A percentile compares a stretch with the other conserved stretches of the same genome.
phyloP scores from a whole-genome alignment of 1,284 basidiomycete genomes.

The Wallemia mellicola region DNA sequence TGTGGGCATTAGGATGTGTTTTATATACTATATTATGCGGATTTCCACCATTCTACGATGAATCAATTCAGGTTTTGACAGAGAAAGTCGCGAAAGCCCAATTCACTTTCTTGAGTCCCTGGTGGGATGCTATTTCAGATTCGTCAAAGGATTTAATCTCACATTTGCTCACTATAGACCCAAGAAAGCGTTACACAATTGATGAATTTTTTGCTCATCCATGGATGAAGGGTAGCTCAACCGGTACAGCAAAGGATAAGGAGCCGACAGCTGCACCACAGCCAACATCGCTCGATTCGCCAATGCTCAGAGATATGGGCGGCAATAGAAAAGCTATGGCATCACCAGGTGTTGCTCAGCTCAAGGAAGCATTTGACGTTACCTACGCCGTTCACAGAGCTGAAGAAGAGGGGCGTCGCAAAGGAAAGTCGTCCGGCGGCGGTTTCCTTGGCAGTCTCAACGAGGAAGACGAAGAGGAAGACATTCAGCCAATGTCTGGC shows the following conservation, averaged over 20 bases:
- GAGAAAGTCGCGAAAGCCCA: constrained; percentile 94
- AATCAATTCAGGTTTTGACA: constrained; percentile 88
- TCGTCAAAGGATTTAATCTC: constrained; percentile 87
- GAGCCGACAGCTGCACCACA: no score
- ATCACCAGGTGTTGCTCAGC: constrained; percentile 62
- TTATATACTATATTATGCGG: constrained; percentile 96
- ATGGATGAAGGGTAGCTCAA: constrained; percentile 26
- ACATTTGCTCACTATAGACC: constrained; percentile 84
- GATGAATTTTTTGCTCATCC: constrained; percentile 92
- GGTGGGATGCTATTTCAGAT: constrained; percentile 90
- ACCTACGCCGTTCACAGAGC: constrained; percentile 97
- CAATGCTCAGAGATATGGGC: constrained; percentile 48
- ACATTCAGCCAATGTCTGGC: constrained; percentile 14
- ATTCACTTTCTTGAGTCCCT: constrained; percentile 94
- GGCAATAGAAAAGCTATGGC: constrained; percentile 36
- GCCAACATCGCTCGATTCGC: constrained; percentile 51
- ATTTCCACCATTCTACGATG: constrained; percentile 96
- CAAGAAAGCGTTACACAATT: constrained; percentile 80
- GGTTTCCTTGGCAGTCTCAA: constrained; percentile 64
- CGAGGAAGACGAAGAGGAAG: constrained; percentile 59
- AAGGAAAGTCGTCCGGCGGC: constrained; percentile 45
- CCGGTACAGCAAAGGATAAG: constrained; percentile 1
- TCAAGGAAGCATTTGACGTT: constrained; percentile 97
- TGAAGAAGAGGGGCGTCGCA: constrained; percentile 82
- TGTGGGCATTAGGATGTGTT: constrained; percentile 98